phyloP scores from a whole-genome alignment of 164 flowering plant species.

The Nymphaea thermarum region DNA sequence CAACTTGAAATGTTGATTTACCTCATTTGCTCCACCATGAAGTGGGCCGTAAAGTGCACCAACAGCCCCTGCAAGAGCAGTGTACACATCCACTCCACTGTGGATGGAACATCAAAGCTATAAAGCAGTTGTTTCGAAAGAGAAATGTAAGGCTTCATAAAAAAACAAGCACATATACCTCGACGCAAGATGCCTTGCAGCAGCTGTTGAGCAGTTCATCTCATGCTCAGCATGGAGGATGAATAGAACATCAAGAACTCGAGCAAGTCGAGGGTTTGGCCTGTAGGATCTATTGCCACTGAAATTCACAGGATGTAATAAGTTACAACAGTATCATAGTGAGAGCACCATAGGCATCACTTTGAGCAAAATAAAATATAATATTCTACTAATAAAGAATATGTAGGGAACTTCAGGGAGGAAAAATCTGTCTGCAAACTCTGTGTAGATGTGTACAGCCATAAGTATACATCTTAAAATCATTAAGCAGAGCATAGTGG shows the following conservation, averaged over 20 bases:
- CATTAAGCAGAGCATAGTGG: no score
- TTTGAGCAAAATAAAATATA: no score
- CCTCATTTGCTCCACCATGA: constrained; percentile 99
- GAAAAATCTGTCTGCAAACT: no score
- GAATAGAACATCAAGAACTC: constrained; percentile 82
- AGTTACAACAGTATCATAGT: not conserved
- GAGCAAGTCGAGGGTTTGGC: constrained; percentile 94
- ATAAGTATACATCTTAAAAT: no score
- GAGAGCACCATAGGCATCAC: no score
- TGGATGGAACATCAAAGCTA: constrained; percentile 5
- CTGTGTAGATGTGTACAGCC: no score
- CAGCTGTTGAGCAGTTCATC: constrained; percentile 99
- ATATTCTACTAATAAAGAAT: no score
- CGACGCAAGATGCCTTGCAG: constrained; percentile 97
- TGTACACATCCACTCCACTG: constrained; percentile 99
- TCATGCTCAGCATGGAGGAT: constrained; percentile 98
- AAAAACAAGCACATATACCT: constrained; percentile 29
- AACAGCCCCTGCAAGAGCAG: constrained; percentile 98
- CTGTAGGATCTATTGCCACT: constrained; percentile 80
- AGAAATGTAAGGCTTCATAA: not conserved
- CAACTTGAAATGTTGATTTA: constrained; percentile 9
- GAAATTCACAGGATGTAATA: constrained; percentile 12
- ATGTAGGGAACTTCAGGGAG: no score
- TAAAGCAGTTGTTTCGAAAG: not conserved
- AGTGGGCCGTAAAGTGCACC: constrained; percentile 99